Base-by-base conservation (phyloP, 352 stramenopile species). In the Phytophthora chlamydospora region DNA sequence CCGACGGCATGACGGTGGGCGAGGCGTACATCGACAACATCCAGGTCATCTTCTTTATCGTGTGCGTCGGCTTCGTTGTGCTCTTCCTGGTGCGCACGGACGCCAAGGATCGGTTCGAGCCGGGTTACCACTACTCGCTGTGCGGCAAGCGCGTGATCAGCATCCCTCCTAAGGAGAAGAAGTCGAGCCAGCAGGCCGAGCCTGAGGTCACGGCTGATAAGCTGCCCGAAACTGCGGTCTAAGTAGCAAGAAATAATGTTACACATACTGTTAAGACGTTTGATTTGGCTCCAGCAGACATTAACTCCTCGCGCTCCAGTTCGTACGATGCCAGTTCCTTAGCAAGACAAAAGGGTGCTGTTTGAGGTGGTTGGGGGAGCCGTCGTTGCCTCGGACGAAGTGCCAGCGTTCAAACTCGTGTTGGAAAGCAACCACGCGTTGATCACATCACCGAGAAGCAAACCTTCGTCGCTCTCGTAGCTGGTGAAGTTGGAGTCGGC, bases 21-120 rank as follows among this genome's bases (percentile, higher is more conserved):
- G 76, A 90, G 57, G 82, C 82, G 7, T 93, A 90, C 73, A 85
- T 90, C 48, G 44, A 70, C 61, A 91, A 89, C 66, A 82, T 91
- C 73, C 52, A 93, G 55, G 77, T 77, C 63, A 91, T 93, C 58
- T 76, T 93, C 39, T 35, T 86, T 12, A 47, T 90, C 14, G 60
- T 91, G 9, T 68, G 84, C 49, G 70, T 90, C 46, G 82, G 80
- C 33, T 86, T 83, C 27, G 63, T 76, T 10, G 58, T 85, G 53
- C 59, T 89, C 54, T 85, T 91, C 62, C 43, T 83, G 36, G 77
- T 93, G 45, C 82, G 84, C 50, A 93, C 82, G 27, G 76, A 89
- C 60, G 80, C 75, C 7, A 53, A 62, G 32, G 82, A 91, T 69
- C 84, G 84, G 29, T 90, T 91, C 46, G 75, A 78, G 6, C 78